Conservation (phyloP, 192 early-diverging fungal genomes). For the Linderina pennispora region DNA sequence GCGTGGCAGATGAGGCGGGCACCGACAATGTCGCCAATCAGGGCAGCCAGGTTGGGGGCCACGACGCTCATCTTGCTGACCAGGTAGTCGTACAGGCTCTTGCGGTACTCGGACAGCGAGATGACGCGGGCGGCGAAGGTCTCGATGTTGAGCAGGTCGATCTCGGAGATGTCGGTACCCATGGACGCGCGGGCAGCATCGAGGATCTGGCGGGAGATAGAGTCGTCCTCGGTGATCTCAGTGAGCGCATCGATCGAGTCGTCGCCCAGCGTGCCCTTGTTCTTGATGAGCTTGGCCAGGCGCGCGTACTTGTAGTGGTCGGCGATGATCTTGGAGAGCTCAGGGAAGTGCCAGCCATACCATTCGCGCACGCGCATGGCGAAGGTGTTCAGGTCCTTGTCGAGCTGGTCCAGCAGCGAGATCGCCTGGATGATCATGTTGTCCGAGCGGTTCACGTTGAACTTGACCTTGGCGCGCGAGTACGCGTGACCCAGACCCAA, state of each 20-base stretch:
- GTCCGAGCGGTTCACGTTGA: conserved; percentile 97
- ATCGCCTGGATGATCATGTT: conserved; percentile 97
- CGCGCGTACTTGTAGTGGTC: conserved; percentile 92
- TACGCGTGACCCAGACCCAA: conserved; percentile 97
- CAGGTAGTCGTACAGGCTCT: conserved; percentile 86
- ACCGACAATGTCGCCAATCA: conserved; percentile 94
- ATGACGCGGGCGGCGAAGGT: conserved; percentile 90
- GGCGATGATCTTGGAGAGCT: conserved; percentile 91
- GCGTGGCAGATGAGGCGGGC: conserved; percentile 97
- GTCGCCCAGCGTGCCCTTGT: conserved; percentile 83
- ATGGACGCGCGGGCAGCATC: conserved; percentile 94
- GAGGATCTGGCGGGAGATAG: conserved; percentile 80
- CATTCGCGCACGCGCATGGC: conserved; percentile 97
- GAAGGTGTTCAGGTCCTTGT: conserved; percentile 98
- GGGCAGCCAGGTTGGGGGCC: conserved; percentile 91
- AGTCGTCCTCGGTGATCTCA: conserved; percentile 74
- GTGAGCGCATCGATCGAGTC: conserved; percentile 69
- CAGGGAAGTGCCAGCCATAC: conserved; percentile 99
- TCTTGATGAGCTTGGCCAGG: conserved; percentile 84
- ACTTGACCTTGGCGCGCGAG: conserved; percentile 99
- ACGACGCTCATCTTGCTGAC: conserved; percentile 93
- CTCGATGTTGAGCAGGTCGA: conserved; percentile 95
- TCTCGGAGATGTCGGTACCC: conserved; percentile 95
- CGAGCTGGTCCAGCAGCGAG: conserved; percentile 91
- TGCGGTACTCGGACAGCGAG: conserved; percentile 88